Base-by-base conservation (phyloP, 331 rosid genomes). In the Quercus phellos region DNA sequence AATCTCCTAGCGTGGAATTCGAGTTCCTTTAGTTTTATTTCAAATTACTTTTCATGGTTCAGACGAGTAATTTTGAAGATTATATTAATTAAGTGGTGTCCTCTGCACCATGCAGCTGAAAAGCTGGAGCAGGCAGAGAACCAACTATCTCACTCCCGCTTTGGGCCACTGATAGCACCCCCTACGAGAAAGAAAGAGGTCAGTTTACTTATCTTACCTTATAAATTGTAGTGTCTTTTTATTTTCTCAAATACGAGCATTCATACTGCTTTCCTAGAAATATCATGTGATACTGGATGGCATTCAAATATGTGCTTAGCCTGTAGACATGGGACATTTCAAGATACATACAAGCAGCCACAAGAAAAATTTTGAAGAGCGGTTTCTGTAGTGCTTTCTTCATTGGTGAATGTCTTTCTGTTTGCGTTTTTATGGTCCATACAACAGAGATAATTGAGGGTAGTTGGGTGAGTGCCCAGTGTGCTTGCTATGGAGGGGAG, bases 111-210 rank as follows among this genome's bases (percentile, higher is more conserved):
- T 89, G 90, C 87, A 95, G 99, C 99, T 83, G 96, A 93, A 83
- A 95, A 95, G 88, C 86, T 95, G 82, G 99, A 93, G 84, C 97
- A 95, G 79, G 93, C 92, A 0, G 99, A 95, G 93, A 90, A 86
- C 84, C 99, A 91, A 72, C 82, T 95, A 87, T 82, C 94, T 17
- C 94, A 90, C 87, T 82, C 97, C 27, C 98, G 99, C 85, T 89
- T 89, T 53, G 99, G 97, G 35, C 89, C 97, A 66, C 66, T 91
- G 27, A 68, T 90, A 50, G 85, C 94, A 60, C 90, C 98, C 51
- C 32, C 94, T 58, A 90, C 89, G 9, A 90, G 90, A 77, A 95
- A 95, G 93, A 95, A 93, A 81, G 99, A 95, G 76, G 99, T 95
- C 59, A 77, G 84, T 68, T 24, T 26, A 9, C 71, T 66, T 29